These are phyloP conservation scores for Centrapalus pauciflorus DNA, from an alignment of 129 eudicot genomes.

Conservation along the genomic window DNA sequence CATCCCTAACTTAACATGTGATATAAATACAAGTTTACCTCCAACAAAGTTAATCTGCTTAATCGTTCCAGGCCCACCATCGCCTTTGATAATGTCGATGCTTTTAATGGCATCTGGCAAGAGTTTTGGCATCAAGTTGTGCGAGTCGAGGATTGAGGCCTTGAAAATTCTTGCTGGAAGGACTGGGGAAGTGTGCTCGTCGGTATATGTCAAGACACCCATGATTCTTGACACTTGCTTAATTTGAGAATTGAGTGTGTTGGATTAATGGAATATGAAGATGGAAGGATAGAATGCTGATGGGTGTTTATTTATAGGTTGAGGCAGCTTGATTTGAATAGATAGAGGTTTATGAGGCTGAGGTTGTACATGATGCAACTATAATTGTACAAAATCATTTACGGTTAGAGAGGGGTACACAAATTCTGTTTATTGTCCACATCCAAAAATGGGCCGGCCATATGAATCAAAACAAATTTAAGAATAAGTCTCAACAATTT, in stretches of 20 bases:
- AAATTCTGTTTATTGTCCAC: slow-evolving; percentile 17
- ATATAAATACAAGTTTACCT: neutral
- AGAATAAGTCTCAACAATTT: slow-evolving; percentile 6
- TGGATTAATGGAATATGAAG: neutral
- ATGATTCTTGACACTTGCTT: slow-evolving; percentile 1
- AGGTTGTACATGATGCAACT: neutral
- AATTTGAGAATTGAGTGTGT: neutral
- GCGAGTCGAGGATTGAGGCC: slow-evolving; percentile 42
- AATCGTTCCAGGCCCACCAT: slow-evolving; percentile 49
- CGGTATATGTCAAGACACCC: slow-evolving; percentile 42
- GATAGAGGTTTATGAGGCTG: neutral
- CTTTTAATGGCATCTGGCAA: slow-evolving; percentile 51
- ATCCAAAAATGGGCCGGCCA: neutral
- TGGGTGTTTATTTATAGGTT: neutral
- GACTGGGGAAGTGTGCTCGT: slow-evolving; percentile 33
- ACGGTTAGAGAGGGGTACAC: neutral
- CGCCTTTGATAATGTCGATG: slow-evolving; percentile 38
- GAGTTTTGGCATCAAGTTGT: slow-evolving; percentile 47
- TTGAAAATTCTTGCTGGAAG: slow-evolving; percentile 37
- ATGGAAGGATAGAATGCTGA: neutral
- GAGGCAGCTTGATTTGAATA: neutral
- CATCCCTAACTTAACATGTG: too few relatives aligned
- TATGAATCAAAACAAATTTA: slow-evolving; percentile 3
- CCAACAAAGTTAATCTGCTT: slow-evolving; percentile 40
- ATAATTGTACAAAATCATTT: neutral